Evolutionary conservation across 768 basidiomycete species (phyloP).

Genomic region (Ramaria sp.): DNA sequence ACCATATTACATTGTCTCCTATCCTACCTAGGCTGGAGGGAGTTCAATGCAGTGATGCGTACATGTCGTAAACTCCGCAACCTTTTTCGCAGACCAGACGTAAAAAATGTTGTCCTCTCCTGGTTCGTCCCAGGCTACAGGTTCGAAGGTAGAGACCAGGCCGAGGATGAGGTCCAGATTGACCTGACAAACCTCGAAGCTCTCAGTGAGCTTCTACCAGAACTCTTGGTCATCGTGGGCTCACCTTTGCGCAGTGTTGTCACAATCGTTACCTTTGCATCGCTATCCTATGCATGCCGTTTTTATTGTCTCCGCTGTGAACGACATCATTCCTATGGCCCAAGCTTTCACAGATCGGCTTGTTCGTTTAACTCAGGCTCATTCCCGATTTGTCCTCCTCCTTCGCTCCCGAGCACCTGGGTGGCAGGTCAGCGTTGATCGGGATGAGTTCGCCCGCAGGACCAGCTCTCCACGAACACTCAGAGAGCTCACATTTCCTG

Average conservation of each 20-base stretch:
- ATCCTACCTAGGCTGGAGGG: constrained; percentile 23
- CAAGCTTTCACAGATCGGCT: constrained; percentile 5
- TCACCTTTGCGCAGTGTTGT: constrained; percentile 37
- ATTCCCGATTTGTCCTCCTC: constrained; percentile 66
- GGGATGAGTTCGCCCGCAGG: constrained; percentile 25
- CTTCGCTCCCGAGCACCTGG: constrained; percentile 53
- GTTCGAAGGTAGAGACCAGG: constrained; percentile 28
- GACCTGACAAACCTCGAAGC: constrained; percentile 51
- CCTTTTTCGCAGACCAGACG: constrained; percentile 21
- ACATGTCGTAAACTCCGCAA: constrained; percentile 26
- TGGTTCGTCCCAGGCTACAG: constrained; percentile 50
- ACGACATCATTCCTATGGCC: constrained; percentile 27
- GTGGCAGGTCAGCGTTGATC: constrained; percentile 33
- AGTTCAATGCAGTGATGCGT: constrained; percentile 29
- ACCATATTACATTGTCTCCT: constrained; percentile 25
- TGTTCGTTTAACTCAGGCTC: constrained; percentile 30
- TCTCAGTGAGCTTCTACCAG: constrained; percentile 38
- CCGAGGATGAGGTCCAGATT: constrained; percentile 33
- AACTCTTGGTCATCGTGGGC: neutral
- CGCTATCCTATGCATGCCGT: constrained; percentile 64
- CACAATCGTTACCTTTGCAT: constrained; percentile 54
- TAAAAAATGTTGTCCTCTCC: constrained; percentile 30
- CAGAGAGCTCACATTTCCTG: constrained; percentile 62
- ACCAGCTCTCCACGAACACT: constrained; percentile 21
- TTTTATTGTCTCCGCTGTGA: constrained; percentile 37